phyloP scores from a whole-genome alignment of 108 stramenopile genomes.

The Cyclotella baltica region DNA sequence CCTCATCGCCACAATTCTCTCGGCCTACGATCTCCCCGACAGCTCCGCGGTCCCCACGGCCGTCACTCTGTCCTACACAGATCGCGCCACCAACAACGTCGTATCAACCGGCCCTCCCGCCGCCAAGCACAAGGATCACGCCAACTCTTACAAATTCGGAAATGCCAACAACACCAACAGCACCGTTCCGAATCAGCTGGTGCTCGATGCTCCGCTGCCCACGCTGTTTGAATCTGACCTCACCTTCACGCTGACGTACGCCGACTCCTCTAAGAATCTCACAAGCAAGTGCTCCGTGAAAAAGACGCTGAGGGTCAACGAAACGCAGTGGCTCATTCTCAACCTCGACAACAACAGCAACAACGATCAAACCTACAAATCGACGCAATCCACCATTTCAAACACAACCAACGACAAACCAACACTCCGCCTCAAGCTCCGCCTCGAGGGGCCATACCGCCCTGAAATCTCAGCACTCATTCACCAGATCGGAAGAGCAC shows the following conservation, averaged over 20 bases:
- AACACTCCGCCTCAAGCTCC: slow-evolving; percentile 76
- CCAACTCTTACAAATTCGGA: slow-evolving; percentile 79
- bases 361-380: not conserved
- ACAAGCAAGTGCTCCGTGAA: slow-evolving; percentile 31
- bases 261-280: slow-evolving; percentile 41
- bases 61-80: slow-evolving; percentile 53
- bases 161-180: slow-evolving; percentile 4
- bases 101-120: slow-evolving; percentile 77
- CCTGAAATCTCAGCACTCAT: slow-evolving; percentile 76
- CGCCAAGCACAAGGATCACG: slow-evolving; percentile 71
- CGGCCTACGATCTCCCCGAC: slow-evolving; percentile 76
- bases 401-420: slow-evolving; percentile 54
- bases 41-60: slow-evolving; percentile 54
- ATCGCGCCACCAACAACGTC: slow-evolving; percentile 16
- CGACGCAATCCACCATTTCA: slow-evolving; percentile 16
- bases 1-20: slow-evolving; percentile 66
- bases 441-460: slow-evolving; percentile 74
- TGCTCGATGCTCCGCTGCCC: slow-evolving; percentile 53
- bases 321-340: slow-evolving; percentile 80
- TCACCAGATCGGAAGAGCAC: no score
- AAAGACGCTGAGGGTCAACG: slow-evolving; percentile 60
- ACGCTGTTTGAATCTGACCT: slow-evolving; percentile 58
- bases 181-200: slow-evolving; percentile 29
- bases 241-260: slow-evolving; percentile 56
- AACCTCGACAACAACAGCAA: slow-evolving; percentile 39